phyloP scores from a whole-genome alignment of 1,139 yeast species.

The Yamadazyma diddensiae region DNA sequence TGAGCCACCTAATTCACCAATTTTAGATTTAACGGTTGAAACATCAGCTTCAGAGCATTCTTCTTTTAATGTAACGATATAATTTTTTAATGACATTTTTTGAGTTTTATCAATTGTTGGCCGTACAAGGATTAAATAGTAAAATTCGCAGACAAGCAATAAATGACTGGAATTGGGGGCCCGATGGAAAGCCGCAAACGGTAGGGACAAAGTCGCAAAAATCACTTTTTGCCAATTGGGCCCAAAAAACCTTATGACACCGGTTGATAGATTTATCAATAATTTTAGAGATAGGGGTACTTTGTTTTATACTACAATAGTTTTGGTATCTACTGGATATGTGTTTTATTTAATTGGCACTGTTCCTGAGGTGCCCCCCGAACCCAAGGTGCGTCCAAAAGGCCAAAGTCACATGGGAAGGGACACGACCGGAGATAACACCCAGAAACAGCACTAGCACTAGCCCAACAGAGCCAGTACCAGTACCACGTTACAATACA shows the following conservation, averaged over 20 bases:
- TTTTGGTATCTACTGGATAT: constrained; percentile 32
- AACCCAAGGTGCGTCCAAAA: constrained; percentile 5
- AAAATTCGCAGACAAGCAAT: background rate
- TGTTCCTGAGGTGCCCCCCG: constrained; percentile 22
- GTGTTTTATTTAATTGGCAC: constrained; percentile 32
- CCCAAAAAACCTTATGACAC: constrained; percentile 13
- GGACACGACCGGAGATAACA: background rate
- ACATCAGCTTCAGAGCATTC: constrained; percentile 30
- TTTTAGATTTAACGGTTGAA: constrained; percentile 28
- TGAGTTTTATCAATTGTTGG: background rate
- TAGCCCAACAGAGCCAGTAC: too few species aligned
- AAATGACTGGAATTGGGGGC: too few species aligned
- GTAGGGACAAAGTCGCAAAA: too few species aligned
- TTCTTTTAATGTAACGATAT: constrained; percentile 40
- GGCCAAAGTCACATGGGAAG: background rate
- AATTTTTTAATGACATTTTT: constrained; percentile 22
- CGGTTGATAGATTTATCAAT: constrained; percentile 27
- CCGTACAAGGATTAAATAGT: too few species aligned
- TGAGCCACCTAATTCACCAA: constrained; percentile 55
- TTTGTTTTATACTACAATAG: constrained; percentile 31
- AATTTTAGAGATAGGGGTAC: constrained; percentile 34
- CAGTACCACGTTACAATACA: too few species aligned
- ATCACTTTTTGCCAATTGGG: background rate
- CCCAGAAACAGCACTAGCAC: background rate
- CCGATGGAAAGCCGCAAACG: too few species aligned